Evolutionary conservation across 176 grass and related monocot species (phyloP).

Genomic region (Luzula sylvatica): DNA sequence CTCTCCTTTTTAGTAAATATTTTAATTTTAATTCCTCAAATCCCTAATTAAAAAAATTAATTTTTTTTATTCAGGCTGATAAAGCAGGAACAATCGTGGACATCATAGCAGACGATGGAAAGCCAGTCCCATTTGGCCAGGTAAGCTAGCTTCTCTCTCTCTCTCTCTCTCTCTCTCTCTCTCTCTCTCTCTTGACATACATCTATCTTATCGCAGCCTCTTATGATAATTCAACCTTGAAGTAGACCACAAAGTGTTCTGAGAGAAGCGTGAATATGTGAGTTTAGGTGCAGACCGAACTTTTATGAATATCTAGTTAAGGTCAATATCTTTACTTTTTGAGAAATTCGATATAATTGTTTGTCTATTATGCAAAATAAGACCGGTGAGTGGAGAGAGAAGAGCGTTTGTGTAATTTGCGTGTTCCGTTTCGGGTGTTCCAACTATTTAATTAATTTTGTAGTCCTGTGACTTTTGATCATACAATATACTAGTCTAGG

Average conservation of each 20-base stretch:
- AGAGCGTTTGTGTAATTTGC: constrained; percentile 3
- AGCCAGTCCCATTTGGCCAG: constrained; percentile 30
- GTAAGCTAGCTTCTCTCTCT: constrained; percentile 7
- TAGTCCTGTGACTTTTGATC: constrained; percentile 7
- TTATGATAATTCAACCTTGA: constrained; percentile 32
- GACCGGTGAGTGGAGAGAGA: constrained; percentile 7
- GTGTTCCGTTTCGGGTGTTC: background rate
- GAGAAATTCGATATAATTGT: constrained; percentile 15
- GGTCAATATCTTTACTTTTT: constrained; percentile 10
- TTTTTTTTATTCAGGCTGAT: constrained; percentile 27
- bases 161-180: background rate
- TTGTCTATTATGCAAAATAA: constrained; percentile 23
- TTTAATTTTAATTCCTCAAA: background rate
- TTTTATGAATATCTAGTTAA: constrained; percentile 10
- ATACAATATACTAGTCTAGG: too few species aligned
- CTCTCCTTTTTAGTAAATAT: too few species aligned
- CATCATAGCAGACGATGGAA: constrained; percentile 29
- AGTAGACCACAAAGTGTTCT: background rate
- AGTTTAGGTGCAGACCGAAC: constrained; percentile 7
- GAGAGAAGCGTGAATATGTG: constrained; percentile 14
- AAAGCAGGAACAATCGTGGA: constrained; percentile 39
- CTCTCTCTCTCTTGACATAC: background rate
- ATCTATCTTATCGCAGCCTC: constrained; percentile 22
- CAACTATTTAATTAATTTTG: constrained; percentile 19
- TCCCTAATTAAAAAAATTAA: background rate